These are phyloP conservation scores for Bolboschoenus planiculmis DNA, from an alignment of 176 grass and related monocot genomes.

Conservation along the genomic window DNA sequence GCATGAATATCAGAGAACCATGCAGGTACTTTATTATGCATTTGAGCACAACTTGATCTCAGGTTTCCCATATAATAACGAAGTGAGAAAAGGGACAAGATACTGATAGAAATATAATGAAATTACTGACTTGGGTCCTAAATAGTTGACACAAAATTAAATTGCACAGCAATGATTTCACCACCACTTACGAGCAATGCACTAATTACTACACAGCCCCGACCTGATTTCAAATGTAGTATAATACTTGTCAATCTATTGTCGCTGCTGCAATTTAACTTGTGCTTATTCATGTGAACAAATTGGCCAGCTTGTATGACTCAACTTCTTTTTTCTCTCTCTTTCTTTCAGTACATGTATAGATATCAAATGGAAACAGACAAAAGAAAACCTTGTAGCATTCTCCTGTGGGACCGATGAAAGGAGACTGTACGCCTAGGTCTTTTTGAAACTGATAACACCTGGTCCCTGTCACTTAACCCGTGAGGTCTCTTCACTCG, in stretches of 20 bases:
- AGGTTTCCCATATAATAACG: not conserved
- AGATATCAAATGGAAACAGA: not conserved
- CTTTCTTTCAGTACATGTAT: not conserved
- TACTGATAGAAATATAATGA: not conserved
- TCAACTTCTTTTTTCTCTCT: not conserved
- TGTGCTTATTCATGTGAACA: not conserved
- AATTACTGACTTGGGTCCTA: not conserved
- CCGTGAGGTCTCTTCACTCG: constrained; percentile 56
- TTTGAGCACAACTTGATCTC: not conserved
- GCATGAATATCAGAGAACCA: not conserved
- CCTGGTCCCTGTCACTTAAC: constrained; percentile 59
- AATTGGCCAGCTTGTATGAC: not conserved
- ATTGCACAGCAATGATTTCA: not conserved
- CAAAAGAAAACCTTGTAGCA: constrained; percentile 40
- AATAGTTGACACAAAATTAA: not conserved
- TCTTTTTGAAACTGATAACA: constrained; percentile 51
- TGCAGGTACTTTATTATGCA: not conserved
- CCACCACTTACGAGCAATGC: not conserved
- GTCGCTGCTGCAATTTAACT: not conserved
- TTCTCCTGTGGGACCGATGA: constrained; percentile 60
- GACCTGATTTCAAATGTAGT: not conserved
- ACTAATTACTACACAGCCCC: not conserved
- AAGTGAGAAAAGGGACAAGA: not conserved
- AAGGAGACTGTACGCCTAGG: constrained; percentile 52
- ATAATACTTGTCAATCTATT: not conserved